phyloP scores from a whole-genome alignment of 306 rosid genomes.

The Vigna hirtella region DNA sequence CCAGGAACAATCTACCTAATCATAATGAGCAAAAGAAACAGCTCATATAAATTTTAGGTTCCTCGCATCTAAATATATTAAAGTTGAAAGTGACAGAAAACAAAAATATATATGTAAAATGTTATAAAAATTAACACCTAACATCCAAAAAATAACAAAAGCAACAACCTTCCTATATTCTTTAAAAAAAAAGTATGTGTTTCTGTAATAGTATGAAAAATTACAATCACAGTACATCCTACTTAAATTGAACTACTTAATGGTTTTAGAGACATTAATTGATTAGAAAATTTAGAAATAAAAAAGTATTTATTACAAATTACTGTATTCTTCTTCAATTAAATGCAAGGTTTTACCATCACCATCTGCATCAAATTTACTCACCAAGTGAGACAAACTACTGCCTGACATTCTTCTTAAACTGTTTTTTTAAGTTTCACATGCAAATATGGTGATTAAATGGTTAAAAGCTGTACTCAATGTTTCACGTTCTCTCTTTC shows the following conservation, averaged over 20 bases:
- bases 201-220: no score
- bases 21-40: conserved; percentile 26
- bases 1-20: conserved; percentile 26
- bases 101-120: neutral
- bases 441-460: no score
- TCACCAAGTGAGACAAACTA: neutral
- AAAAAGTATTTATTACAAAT: neutral
- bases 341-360: neutral
- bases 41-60: neutral
- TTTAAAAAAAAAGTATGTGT: no score
- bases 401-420: no score
- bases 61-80: neutral
- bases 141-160: no score
- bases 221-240: no score
- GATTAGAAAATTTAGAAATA: neutral
- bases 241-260: no score
- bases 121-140: no score
- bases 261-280: neutral
- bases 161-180: no score
- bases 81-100: conserved; percentile 3
- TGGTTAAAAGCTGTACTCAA: no score
- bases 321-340: neutral
- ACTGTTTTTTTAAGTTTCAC: no score
- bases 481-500: no score
- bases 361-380: neutral